phyloP scores from a whole-genome alignment of 164 flowering plant genomes.

The Sextonia rubra region DNA sequence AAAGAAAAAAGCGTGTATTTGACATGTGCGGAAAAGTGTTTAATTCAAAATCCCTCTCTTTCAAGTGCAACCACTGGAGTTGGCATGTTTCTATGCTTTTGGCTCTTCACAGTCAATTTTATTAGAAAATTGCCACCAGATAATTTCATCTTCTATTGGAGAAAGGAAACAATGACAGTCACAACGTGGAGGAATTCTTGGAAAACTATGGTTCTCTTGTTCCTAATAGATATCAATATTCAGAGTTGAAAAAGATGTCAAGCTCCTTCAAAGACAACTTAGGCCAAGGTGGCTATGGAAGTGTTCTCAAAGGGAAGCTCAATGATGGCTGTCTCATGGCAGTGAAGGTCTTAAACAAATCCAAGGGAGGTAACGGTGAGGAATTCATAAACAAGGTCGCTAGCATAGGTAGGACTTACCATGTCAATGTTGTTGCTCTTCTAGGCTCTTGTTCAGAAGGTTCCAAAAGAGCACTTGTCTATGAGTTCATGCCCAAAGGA shows the following conservation, averaged over 20 bases:
- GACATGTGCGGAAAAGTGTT: too few species aligned
- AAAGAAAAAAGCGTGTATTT: too few species aligned
- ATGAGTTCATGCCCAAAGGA: slow-evolving; percentile 14
- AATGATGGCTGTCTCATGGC: slow-evolving; percentile 31
- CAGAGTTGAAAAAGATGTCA: slow-evolving; percentile 34
- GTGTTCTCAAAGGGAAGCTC: slow-evolving; percentile 39
- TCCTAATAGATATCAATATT: slow-evolving; percentile 28
- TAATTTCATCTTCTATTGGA: neutral
- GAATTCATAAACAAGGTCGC: slow-evolving; percentile 15
- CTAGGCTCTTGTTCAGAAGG: slow-evolving; percentile 9
- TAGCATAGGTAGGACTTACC: slow-evolving; percentile 10
- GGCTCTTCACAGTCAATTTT: too few species aligned
- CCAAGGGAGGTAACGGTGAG: slow-evolving; percentile 6
- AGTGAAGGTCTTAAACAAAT: slow-evolving; percentile 33
- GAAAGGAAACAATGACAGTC: neutral
- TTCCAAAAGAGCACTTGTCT: slow-evolving; percentile 9
- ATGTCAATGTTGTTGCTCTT: slow-evolving; percentile 5
- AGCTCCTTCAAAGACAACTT: slow-evolving; percentile 30
- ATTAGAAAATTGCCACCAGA: too few species aligned
- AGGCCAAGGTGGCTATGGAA: slow-evolving; percentile 45
- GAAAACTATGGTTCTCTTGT: slow-evolving; percentile 15
- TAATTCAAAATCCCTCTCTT: too few species aligned
- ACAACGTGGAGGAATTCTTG: slow-evolving; percentile 11
- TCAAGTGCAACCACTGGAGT: too few species aligned
- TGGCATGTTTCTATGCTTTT: too few species aligned